Base-by-base conservation (phyloP, 768 basidiomycete genomes). In the Agaricus sinodeliciosus region DNA sequence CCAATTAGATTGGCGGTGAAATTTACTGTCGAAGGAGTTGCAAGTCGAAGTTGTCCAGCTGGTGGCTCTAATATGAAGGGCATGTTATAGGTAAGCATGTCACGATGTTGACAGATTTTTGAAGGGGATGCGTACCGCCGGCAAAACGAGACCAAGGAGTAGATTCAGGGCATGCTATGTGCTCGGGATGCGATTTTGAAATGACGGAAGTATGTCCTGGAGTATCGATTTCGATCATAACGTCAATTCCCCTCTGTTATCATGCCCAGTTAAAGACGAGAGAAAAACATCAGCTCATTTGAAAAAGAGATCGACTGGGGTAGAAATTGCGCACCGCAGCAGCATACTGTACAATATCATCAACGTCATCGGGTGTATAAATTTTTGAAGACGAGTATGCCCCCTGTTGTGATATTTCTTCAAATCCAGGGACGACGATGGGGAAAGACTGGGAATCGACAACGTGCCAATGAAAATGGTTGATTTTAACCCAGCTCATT, bases 391-490 rank as follows among this genome's bases (percentile, higher is more conserved):
- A 9, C 3, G 80, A 80, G 67, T 94, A 94, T 9, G 90, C 87
- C 1, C 86, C 90, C 1, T 77, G 73, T 15, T 57, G 55, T 9
- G 85, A 72, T 0, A 93, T 70, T 50, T 80, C 78, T 0, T 83
- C 75, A 62, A 78, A 84, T 9, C 74, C 75, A 3, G 79, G 70
- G 16, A 92, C 68, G 36, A 77, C 71, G 13, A 93, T 72, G 1
- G 91, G 90, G 71, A 88, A 94, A 34, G 81, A 83, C 60, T 93
- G 88, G 49, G 82, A 81, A 66, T 94, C 91, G 34, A 82, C 81
- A 52, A 90, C 73, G 61, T 93, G 91, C 90, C 90, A 93, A 58
- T 93, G 88, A 59, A 93, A 78, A 1, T 79, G 80, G 65, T 84
- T 90, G 45, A 89, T 77, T 81, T 88, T 92, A 58, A 82, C 81